phyloP scores from a whole-genome alignment of 2,329 filamentous ascomycete species.

The Phyllosticta capitalensis region DNA sequence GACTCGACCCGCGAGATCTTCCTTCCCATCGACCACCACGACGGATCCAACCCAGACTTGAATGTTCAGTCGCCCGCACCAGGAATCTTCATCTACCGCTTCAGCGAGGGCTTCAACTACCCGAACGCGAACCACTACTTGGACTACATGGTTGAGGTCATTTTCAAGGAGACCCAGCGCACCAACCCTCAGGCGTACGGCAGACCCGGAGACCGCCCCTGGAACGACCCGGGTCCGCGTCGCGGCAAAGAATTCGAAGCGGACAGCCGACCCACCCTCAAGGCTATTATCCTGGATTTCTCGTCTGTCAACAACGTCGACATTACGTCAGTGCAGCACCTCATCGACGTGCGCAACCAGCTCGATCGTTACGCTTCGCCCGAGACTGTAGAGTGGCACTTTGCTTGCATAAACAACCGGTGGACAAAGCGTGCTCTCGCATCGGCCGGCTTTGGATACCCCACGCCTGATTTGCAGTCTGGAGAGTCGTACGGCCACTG shows the following conservation, averaged over 20 bases:
- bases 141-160: conserved; percentile 48
- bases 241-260: conserved; percentile 42
- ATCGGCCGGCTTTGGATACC: conserved; percentile 81
- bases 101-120: conserved; percentile 93
- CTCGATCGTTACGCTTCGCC: conserved; percentile 77
- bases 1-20: conserved; percentile 65
- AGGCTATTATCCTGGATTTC: conserved; percentile 90
- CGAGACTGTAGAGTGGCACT: conserved; percentile 84
- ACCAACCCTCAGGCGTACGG: conserved; percentile 60
- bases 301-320: conserved; percentile 90
- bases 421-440: conserved; percentile 91
- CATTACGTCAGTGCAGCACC: conserved; percentile 79
- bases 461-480: conserved; percentile 43
- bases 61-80: conserved; percentile 75
- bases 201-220: conserved; percentile 55
- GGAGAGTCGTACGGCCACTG: conserved; percentile 56
- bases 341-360: conserved; percentile 92
- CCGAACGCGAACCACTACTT: conserved; percentile 86
- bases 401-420: conserved; percentile 84
- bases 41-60: conserved; percentile 81
- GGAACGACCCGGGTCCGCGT: conserved; percentile 83
- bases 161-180: conserved; percentile 57
- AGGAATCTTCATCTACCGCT: conserved; percentile 91
- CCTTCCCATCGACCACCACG: conserved; percentile 75
- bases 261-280: conserved; percentile 57